Evolutionary conservation across 768 basidiomycete species (phyloP), one percentile per base, ranked within the genome.

Genomic region (Naganishia vishniacii): DNA sequence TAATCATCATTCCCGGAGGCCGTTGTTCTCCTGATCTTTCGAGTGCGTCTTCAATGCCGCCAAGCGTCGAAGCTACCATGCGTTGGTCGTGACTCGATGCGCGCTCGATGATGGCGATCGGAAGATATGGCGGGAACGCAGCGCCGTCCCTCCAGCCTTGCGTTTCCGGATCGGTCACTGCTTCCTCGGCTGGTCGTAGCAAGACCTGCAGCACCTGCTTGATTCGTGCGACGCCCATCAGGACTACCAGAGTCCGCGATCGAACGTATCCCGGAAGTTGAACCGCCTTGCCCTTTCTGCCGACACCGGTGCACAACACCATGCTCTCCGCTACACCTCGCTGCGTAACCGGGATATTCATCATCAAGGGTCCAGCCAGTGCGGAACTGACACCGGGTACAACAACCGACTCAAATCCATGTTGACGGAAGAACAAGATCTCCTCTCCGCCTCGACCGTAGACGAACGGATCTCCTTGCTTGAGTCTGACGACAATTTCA

Each of bases 361-460:
- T 89, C 73, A 93, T 88, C 0, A 85, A 83, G 1, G 95, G 95
- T 0, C 85, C 95, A 0, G 92, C 91, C 42, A 99, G 80, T 3
- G 89, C 91, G 13, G 91, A 92, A 65, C 83, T 85, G 29, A 99
- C 84, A 1, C 95, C 95, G 0, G 95, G 95, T 18, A 98, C 81
- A 68, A 97, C 83, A 65, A 89, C 79, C 4, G 87, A 84, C 68
- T 91, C 87, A 75, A 87, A 88, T 1, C 91, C 93, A 48, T 86
- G 85, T 48, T 84, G 78, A 13, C 93, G 85, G 83, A 98, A 94
- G 79, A 88, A 91, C 23, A 94, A 81, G 0, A 97, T 84, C 78
- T 99, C 95, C 74, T 98, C 94, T 31, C 93, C 93, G 0, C 88
- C 88, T 25, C 95, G 86, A 3, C 90, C 95, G 73, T 95, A 99